Conservation (phyloP, 441 rosid species). For the Macaranga tanarius region DNA sequence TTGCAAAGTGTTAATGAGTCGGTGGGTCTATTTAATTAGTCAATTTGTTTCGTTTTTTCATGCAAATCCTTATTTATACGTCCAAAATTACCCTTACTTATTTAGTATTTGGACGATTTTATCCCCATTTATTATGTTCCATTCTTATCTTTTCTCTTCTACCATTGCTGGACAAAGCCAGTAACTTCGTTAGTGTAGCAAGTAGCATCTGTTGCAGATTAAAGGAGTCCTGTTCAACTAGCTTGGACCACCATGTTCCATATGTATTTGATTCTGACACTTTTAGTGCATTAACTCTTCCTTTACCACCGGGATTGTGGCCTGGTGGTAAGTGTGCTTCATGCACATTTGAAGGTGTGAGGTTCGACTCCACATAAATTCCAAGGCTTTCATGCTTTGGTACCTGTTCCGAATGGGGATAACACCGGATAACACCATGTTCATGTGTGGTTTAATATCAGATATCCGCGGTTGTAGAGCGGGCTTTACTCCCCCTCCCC, state of each 20-base stretch:
- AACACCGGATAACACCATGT: too few species aligned
- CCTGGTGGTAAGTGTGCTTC: too few species aligned
- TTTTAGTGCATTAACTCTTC: background rate
- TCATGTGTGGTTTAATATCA: too few species aligned
- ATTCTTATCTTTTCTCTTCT: background rate
- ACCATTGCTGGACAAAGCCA: background rate
- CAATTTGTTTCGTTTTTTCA: background rate
- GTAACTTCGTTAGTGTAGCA: background rate
- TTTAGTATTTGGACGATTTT: background rate
- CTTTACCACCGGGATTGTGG: too few species aligned
- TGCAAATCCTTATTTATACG: background rate
- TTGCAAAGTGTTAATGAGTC: too few species aligned
- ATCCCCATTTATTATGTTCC: background rate
- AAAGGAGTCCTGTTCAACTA: background rate
- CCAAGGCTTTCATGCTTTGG: too few species aligned
- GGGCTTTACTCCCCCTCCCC: too few species aligned
- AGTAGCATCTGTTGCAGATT: background rate
- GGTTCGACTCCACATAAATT: too few species aligned
- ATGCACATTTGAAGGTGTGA: too few species aligned
- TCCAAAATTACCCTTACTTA: conserved; percentile 6
- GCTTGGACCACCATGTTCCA: conserved; percentile 3
- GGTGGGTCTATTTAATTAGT: too few species aligned
- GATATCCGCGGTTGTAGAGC: too few species aligned
- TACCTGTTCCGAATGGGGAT: too few species aligned
- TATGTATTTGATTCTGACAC: background rate